Evolutionary conservation across 2,329 filamentous ascomycete species (phyloP).

Genomic region (Leptographium radiaticola): DNA sequence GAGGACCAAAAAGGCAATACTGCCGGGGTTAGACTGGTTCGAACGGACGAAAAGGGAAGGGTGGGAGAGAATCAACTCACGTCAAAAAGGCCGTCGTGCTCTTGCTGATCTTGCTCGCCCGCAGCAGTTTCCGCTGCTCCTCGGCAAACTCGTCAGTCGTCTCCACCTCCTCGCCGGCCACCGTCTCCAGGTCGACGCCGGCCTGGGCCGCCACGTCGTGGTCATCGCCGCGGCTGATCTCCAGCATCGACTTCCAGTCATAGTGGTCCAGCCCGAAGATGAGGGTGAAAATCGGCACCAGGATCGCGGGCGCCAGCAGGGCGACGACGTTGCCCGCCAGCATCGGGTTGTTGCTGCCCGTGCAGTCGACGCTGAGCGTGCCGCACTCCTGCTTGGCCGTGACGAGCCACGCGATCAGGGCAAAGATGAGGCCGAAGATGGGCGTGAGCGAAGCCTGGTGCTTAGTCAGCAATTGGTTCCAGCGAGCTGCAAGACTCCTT

Average conservation of each 20-base stretch:
- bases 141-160: conserved; percentile 26
- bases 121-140: conserved; percentile 22
- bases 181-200: conserved; percentile 51
- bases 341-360: conserved; percentile 80
- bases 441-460: conserved; percentile 48
- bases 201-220: conserved; percentile 52
- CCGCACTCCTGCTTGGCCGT: conserved; percentile 60
- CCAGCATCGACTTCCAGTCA: conserved; percentile 74
- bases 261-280: conserved; percentile 62
- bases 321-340: conserved; percentile 76
- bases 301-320: conserved; percentile 60
- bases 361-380: conserved; percentile 55
- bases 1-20: conserved; percentile 60
- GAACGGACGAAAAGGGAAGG: neutral
- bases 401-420: conserved; percentile 66
- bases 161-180: conserved; percentile 32
- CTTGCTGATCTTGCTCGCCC: conserved; percentile 21
- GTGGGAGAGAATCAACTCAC: conserved; percentile 11
- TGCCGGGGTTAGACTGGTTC: conserved; percentile 17
- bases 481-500: neutral
- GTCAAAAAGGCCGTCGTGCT: conserved; percentile 18
- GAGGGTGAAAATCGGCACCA: conserved; percentile 65
- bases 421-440: conserved; percentile 53
- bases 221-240: conserved; percentile 69
- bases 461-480: neutral